A percentile compares a stretch with the other conserved stretches of the same genome.
These are phyloP conservation scores for Firmiana major DNA, from an alignment of 345 rosid species.

Conservation along the genomic window DNA sequence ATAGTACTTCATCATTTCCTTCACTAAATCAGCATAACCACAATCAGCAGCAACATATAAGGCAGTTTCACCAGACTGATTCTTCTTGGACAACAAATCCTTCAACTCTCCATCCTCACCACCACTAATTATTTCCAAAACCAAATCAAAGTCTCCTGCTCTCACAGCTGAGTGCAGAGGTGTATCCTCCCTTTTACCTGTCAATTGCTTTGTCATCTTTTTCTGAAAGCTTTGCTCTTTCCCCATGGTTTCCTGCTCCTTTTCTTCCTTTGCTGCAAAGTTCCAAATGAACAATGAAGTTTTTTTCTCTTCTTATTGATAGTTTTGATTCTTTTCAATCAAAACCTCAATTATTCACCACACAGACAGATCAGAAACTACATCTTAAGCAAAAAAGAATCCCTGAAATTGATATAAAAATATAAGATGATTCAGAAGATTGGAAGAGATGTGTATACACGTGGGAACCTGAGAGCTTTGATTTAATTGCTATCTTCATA, in stretches of 20 bases:
- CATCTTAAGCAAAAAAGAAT: not conserved
- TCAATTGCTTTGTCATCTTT: constrained; percentile 69
- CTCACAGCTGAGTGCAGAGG: constrained; percentile 64
- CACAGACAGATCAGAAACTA: not conserved
- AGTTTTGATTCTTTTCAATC: not conserved
- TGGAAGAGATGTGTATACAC: constrained; percentile 10
- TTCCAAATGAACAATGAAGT: not conserved
- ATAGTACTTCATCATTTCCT: constrained; percentile 52
- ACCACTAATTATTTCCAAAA: constrained; percentile 44
- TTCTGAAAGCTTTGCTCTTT: constrained; percentile 29
- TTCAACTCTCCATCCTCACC: constrained; percentile 42
- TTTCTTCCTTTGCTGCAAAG: constrained; percentile 20
- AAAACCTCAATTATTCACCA: constrained; percentile 6
- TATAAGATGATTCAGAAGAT: constrained; percentile 2
- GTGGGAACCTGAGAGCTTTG: constrained; percentile 14
- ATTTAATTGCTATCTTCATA: constrained; percentile 11
- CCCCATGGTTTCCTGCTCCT: constrained; percentile 4
- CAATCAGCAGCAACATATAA: constrained; percentile 80
- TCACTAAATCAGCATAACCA: constrained; percentile 60
- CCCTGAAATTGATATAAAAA: constrained; percentile 12
- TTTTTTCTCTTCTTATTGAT: not conserved
- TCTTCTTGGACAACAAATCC: constrained; percentile 53
- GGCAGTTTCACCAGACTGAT: constrained; percentile 82
- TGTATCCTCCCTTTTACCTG: constrained; percentile 71
- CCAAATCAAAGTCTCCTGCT: constrained; percentile 47